Base-by-base conservation (phyloP, 106 monocot genomes). In the Xerophyta viscosa region DNA sequence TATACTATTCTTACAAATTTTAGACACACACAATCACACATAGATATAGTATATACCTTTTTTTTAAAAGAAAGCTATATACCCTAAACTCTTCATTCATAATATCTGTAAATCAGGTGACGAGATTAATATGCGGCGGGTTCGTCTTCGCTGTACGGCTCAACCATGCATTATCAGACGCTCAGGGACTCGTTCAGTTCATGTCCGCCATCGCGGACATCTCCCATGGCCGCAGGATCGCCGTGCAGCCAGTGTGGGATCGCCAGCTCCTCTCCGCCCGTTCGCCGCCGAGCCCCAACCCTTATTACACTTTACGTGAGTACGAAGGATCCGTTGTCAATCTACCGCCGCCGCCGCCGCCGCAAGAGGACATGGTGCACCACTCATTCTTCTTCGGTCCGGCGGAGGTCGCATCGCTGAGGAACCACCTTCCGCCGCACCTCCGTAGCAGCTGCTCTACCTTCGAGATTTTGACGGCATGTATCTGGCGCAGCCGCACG, bases 81-180 rank as follows among this genome's bases (percentile, higher is more conserved):
- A n/a, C n/a, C n/a, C n/a, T n/a, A n/a, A n/a, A n/a, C n/a, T n/a
- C n/a, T 33, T 33, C 33, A 5, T 33, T 10, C 5, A 33, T 10
- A 33, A 10, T 10, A 5, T 33, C 33, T 33, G 33, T 10, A 33
- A 33, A 33, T 33, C 63, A 78, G 79, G 80, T 84, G 50, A 84
- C 84, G 29, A 71, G 76, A 25, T 36, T 85, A 43, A 27, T 20
- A 1, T 85, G 85, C 50, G 85, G 85, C 2, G 80, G 85, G 0
- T 85, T 85, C 68, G 66, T 85, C 63, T 51, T 86, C 8, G 73
- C 68, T 10, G n/a, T 77, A 27, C 57, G 77, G 13, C 63, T 67
- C 48, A 71, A 86, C 63, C 86, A 86, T 60, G 59, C 81, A 8
- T 77, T 86, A 77, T 42, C 62, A 15, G 86, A 86, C 52, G 86